Base-by-base conservation (phyloP, 2,329 filamentous ascomycete species). In the Penicillium sp. region DNA sequence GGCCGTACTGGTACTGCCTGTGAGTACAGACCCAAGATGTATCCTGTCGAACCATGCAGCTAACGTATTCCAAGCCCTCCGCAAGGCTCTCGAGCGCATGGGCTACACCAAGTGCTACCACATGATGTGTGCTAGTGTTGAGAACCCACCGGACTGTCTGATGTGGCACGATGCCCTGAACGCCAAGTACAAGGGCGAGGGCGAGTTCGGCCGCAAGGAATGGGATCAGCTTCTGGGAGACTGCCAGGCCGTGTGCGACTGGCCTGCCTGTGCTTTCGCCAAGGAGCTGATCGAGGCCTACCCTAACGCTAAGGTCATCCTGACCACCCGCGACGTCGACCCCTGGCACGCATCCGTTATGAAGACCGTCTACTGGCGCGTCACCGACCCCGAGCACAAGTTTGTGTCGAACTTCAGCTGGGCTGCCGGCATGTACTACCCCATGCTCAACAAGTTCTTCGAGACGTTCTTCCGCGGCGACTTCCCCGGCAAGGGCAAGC, bases 61-160 rank as follows among this genome's bases (percentile, higher is more conserved):
- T 34, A 34, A 34, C 14, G 8, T 11, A 2, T 34, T 18, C 14
- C 13, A 18, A 82, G 79, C 82, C 35, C 78, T 86, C 61, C 77
- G 82, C 51, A 78, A 77, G 35, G 84, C 84, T 16, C 76, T 87
- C 63, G 77, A 82, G 61, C 73, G 80, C 57, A 74, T 87, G 32
- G 84, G 84, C 51, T 86, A 82, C 64, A 72, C 78, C 57, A 80
- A 85, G 65, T 83, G 79, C 50, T 86, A 87, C 74, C 84, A 87
- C 72, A 85, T 85, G 82, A 83, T 85, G 79, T 82, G 77, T 58
- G 80, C 78, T 55, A 81, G 78, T 49, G 79, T 85, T 50, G 82
- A 86, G 69, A 86, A 84, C 67, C 80, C 80, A 9, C 79, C 78
- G 20, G 83, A 86, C 60, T 80, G 78, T 44, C 71, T 84, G 34